These are phyloP conservation scores for Boletellus emodensis DNA, from an alignment of 768 basidiomycete genomes.

Conservation along the genomic window DNA sequence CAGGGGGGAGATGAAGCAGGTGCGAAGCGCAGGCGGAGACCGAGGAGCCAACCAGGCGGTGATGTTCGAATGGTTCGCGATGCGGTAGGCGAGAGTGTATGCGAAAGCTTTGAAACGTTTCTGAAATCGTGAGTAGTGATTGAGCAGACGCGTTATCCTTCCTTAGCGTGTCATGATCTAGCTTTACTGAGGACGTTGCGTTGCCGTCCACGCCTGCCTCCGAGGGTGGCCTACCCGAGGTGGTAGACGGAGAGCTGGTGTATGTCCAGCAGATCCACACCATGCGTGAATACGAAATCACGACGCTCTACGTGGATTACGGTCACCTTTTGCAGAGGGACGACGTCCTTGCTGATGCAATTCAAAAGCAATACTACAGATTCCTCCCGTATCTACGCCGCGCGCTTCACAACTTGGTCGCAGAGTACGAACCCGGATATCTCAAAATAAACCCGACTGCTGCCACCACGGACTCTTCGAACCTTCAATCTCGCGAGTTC, in stretches of 20 bases:
- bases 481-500: conserved; percentile 90
- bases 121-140: conserved; percentile 70
- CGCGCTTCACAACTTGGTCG: conserved; percentile 84
- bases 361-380: conserved; percentile 93
- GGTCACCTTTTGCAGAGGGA: conserved; percentile 85
- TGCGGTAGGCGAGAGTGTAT: conserved; percentile 92
- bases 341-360: conserved; percentile 90
- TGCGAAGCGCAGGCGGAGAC: conserved; percentile 45
- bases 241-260: conserved; percentile 58
- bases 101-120: conserved; percentile 88
- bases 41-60: conserved; percentile 41
- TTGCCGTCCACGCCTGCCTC: conserved; percentile 78
- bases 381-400: conserved; percentile 93
- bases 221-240: conserved; percentile 58
- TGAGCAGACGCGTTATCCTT: background rate
- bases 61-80: conserved; percentile 89
- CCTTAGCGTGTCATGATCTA: conserved; percentile 29
- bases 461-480: conserved; percentile 81
- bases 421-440: conserved; percentile 88
- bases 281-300: conserved; percentile 92
- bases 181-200: conserved; percentile 79
- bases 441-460: conserved; percentile 91
- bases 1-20: conserved; percentile 36
- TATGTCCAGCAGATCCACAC: conserved; percentile 93
- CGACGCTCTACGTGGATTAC: conserved; percentile 96